phyloP scores from a whole-genome alignment of 306 rosid genomes.

The Aeschynomene evenia region DNA sequence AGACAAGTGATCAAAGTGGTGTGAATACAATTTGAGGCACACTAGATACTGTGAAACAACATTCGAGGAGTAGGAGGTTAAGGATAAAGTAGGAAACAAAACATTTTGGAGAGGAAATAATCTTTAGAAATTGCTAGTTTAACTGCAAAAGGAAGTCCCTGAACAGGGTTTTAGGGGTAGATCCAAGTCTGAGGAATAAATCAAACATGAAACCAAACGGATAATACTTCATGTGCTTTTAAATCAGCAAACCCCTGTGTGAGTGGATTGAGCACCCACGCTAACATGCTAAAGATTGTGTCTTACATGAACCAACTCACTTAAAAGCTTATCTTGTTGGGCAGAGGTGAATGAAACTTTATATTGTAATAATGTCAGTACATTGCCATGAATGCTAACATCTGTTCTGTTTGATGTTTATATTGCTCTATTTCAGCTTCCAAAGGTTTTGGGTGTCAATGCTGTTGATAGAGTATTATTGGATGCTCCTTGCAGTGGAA shows the following conservation, averaged over 20 bases:
- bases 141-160: background rate
- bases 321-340: background rate
- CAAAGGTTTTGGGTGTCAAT: slow-evolving; percentile 78
- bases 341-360: background rate
- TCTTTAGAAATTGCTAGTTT: too few species aligned
- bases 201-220: background rate
- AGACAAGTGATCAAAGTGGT: too few species aligned
- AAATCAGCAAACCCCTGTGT: background rate
- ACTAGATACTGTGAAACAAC: too few species aligned
- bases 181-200: background rate
- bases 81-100: too few species aligned
- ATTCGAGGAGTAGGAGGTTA: too few species aligned
- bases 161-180: background rate
- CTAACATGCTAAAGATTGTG: background rate
- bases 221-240: background rate
- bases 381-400: background rate
- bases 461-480: slow-evolving; percentile 76
- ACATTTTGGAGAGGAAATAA: too few species aligned
- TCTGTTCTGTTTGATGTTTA: slow-evolving; percentile 8
- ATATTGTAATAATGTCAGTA: background rate
- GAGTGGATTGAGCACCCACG: background rate
- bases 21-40: too few species aligned
- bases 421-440: slow-evolving; percentile 62
- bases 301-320: background rate
- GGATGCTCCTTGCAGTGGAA: slow-evolving; percentile 99